Percentiles rank a stretch among this genome's conserved stretches.
These are phyloP conservation scores for Globisporangium paroecandrum DNA, from an alignment of 352 stramenopile genomes.

Conservation along the genomic window DNA sequence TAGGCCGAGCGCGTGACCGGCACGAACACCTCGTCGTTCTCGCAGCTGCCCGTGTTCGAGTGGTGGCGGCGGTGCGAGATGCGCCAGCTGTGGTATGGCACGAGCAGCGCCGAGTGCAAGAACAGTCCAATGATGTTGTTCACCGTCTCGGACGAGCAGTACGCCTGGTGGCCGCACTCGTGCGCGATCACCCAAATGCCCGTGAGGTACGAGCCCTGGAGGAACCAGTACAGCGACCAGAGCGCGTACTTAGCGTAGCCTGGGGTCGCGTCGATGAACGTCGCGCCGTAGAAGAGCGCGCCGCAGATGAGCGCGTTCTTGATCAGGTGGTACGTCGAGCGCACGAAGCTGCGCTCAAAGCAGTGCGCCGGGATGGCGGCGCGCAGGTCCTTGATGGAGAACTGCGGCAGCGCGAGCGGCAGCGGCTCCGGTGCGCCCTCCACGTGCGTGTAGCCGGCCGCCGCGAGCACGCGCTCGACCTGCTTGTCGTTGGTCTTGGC, in stretches of 20 bases:
- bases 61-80: conserved; percentile 95
- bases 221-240: conserved; percentile 97
- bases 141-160: conserved; percentile 90
- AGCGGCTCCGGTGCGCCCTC: conserved; percentile 72
- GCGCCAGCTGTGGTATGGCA: conserved; percentile 98
- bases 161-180: conserved; percentile 97
- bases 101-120: conserved; percentile 95
- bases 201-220: conserved; percentile 96
- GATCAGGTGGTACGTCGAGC: conserved; percentile 90
- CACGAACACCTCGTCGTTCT: conserved; percentile 98
- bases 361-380: conserved; percentile 92
- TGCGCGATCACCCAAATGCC: conserved; percentile 97
- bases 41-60: conserved; percentile 93
- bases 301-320: conserved; percentile 90
- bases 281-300: conserved; percentile 87
- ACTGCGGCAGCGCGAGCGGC: conserved; percentile 77
- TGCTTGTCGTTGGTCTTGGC: conserved; percentile 18
- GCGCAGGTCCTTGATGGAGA: conserved; percentile 89
- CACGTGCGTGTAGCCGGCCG: conserved; percentile 69
- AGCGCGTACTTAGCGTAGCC: conserved; percentile 32
- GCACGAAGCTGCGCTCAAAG: conserved; percentile 94
- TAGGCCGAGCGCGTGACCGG: conserved; percentile 81
- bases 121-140: conserved; percentile 97
- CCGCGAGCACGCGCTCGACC: conserved; percentile 43
- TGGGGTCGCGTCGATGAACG: conserved; percentile 49